phyloP scores from a whole-genome alignment of 192 early-diverging fungal genomes.

The Coemansia sp. region DNA sequence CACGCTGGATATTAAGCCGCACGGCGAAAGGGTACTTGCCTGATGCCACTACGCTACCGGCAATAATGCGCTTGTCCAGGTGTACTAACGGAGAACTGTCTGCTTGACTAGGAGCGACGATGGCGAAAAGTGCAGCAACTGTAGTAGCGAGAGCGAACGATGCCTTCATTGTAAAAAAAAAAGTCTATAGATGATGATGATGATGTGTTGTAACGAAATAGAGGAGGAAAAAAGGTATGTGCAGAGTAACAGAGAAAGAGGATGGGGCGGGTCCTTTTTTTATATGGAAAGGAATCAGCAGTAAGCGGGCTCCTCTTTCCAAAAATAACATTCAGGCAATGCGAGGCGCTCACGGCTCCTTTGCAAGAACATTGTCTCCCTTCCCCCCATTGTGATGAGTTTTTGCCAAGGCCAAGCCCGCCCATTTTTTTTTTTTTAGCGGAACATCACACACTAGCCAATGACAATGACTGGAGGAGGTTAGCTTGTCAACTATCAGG shows the following conservation, averaged over 20 bases:
- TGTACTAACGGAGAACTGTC: not conserved
- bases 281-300: not conserved
- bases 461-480: not conserved
- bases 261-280: not conserved
- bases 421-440: not conserved
- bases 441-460: not conserved
- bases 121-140: not conserved
- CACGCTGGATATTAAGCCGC: constrained; percentile 30
- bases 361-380: not conserved
- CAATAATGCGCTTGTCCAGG: constrained; percentile 42
- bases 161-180: constrained; percentile 10
- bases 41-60: constrained; percentile 16
- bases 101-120: constrained; percentile 1
- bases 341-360: not conserved
- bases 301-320: not conserved
- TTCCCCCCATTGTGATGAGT: not conserved
- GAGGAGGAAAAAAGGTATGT: no score
- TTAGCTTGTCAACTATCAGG: not conserved
- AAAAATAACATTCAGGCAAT: not conserved
- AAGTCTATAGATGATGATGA: not conserved
- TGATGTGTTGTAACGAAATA: no score
- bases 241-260: not conserved
- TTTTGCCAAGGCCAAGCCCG: not conserved
- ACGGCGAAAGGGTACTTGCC: constrained; percentile 44
- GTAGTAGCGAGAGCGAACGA: not conserved